Conservation (phyloP, 129 eudicot genomes). For the Chrysanthemum lavandulifolium region DNA sequence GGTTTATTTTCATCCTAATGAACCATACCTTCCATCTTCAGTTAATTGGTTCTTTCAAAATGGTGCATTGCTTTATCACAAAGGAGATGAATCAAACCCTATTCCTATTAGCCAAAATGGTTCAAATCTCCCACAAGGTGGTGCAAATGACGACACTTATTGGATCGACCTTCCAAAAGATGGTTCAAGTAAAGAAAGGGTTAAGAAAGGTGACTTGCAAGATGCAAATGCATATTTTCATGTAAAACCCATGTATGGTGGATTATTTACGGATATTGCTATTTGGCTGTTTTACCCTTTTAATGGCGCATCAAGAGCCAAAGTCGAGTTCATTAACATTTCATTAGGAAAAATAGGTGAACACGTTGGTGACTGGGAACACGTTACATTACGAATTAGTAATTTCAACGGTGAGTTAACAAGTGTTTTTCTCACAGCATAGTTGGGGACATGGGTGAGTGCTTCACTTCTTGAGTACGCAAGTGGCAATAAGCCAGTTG, state of each 20-base stretch:
- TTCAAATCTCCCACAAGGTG: conserved; percentile 45
- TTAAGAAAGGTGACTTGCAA: conserved; percentile 43
- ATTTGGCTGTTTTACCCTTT: conserved; percentile 63
- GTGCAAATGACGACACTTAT: conserved; percentile 45
- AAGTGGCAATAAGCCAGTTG: conserved; percentile 44
- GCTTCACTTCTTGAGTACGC: conserved; percentile 42
- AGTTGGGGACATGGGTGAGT: conserved; percentile 45
- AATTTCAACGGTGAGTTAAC: conserved; percentile 47
- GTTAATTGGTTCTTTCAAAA: conserved; percentile 60
- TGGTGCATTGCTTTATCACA: conserved; percentile 50
- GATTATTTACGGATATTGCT: conserved; percentile 46
- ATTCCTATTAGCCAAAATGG: conserved; percentile 35
- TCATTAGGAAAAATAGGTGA: conserved; percentile 50
- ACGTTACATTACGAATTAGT: conserved; percentile 46
- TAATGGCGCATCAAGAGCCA: conserved; percentile 55
- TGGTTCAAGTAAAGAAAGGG: conserved; percentile 30
- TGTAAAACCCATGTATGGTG: conserved; percentile 54
- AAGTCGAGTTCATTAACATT: conserved; percentile 41
- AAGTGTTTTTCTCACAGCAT: conserved; percentile 45
- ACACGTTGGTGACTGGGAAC: conserved; percentile 65
- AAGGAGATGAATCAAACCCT: conserved; percentile 47
- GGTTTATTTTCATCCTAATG: conserved; percentile 47
- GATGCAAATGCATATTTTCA: conserved; percentile 47
- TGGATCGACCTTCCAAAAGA: conserved; percentile 50
- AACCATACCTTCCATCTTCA: conserved; percentile 45